Conservation (phyloP, 345 rosid species). For the Rubroshorea leprosula region DNA sequence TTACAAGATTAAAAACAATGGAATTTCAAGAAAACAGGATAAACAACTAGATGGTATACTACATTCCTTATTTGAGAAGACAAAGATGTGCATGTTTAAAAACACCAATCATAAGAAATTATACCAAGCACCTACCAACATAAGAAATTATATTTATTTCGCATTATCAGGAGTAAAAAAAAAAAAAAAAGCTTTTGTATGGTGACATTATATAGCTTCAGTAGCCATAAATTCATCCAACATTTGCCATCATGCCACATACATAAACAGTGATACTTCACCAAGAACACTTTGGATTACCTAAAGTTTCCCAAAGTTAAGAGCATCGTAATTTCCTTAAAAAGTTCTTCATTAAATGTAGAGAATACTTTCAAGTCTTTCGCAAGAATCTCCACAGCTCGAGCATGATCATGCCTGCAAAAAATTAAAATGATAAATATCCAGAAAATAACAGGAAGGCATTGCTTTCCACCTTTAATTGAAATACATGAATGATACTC, state of each 20-base stretch:
- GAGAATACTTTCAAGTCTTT: conserved; percentile 41
- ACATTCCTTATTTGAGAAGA: too few species aligned
- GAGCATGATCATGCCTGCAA: conserved; percentile 34
- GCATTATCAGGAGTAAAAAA: too few species aligned
- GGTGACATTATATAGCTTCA: not conserved
- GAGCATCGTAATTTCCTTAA: conserved; percentile 40
- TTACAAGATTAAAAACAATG: too few species aligned
- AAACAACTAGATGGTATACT: too few species aligned
- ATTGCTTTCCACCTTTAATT: not conserved
- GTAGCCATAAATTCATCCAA: not conserved
- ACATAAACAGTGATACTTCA: not conserved
- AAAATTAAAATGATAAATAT: not conserved
- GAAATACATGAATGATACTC: not conserved
- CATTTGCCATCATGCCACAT: not conserved
- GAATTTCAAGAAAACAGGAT: too few species aligned
- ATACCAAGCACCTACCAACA: too few species aligned
- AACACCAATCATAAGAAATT: too few species aligned
- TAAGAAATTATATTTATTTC: too few species aligned
- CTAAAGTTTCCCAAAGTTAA: conserved; percentile 38
- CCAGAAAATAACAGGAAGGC: not conserved
- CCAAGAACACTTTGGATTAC: conserved; percentile 15
- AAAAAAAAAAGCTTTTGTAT: too few species aligned
- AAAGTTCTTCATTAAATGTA: conserved; percentile 38
- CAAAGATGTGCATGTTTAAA: too few species aligned
- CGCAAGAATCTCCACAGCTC: conserved; percentile 40